Conservation (phyloP, 2,329 filamentous ascomycete genomes). For the Pestalotiopsis sp. region DNA sequence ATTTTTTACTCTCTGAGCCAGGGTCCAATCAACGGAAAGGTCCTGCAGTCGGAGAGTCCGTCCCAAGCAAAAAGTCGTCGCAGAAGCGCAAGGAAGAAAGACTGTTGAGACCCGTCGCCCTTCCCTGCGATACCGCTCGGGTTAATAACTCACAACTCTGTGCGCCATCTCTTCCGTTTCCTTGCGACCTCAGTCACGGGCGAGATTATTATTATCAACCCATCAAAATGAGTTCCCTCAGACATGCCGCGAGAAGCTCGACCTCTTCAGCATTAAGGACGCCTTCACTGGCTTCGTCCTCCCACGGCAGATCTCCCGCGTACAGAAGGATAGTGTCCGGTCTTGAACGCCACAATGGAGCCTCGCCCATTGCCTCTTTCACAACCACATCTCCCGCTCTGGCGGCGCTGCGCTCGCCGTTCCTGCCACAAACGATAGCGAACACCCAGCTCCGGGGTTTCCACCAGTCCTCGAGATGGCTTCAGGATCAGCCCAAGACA, state of each 20-base stretch:
- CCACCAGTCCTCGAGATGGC: conserved; percentile 37
- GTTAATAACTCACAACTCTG: background rate
- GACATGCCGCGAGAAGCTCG: conserved; percentile 44
- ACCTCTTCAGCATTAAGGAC: conserved; percentile 45
- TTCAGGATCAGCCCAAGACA: conserved; percentile 37
- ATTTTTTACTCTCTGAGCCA: conserved; percentile 6
- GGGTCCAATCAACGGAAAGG: background rate
- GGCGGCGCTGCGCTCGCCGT: conserved; percentile 48
- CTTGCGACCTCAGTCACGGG: background rate
- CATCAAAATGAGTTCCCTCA: conserved; percentile 49
- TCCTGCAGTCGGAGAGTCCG: background rate
- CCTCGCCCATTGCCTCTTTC: conserved; percentile 29
- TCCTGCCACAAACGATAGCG: conserved; percentile 45
- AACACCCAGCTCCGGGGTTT: conserved; percentile 41
- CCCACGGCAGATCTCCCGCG: conserved; percentile 49
- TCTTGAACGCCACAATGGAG: conserved; percentile 27
- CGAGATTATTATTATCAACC: background rate
- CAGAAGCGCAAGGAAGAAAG: background rate
- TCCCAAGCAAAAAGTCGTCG: conserved; percentile 3
- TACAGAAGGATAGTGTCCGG: conserved; percentile 49
- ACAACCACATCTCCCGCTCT: conserved; percentile 32
- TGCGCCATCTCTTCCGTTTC: background rate
- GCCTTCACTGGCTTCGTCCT: conserved; percentile 39
- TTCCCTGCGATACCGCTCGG: background rate
- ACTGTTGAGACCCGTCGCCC: background rate